Base-by-base conservation (phyloP, 768 basidiomycete species). In the Lactarius psammicola region DNA sequence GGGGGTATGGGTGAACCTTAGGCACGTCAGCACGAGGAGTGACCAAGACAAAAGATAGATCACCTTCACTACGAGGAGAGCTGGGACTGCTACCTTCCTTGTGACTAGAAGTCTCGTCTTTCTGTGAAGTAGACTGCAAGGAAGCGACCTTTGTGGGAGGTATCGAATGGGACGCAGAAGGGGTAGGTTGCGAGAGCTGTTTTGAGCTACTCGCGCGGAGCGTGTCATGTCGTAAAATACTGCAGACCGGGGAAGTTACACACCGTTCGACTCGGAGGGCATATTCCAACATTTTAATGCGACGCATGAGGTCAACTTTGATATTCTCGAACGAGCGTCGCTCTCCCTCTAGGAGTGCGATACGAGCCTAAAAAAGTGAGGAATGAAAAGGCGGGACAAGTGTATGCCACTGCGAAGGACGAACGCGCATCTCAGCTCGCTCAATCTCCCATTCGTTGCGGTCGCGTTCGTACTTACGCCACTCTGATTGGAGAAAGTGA, bases 371-470 rank as follows among this genome's bases (percentile, higher is more conserved):
- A 56, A 60, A 53, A 49, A 64, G 65, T 70, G 68, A 57, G 62
- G 51, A 1, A 71, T 69, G 68, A 70, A 59, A 61, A 71, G 69
- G 57, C 58, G 62, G 63, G 60, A 71, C 75, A 69, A 75, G 36
- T 42, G 28, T 36, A 11, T 40, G 63, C 54, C 23, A 58, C 46
- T 38, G 59, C 30, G 13, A 46, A 64, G 68, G 51, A 86, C 92
- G 73, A 69, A 95, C 94, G 84, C 96, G 84, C 95, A 98, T 98
- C 78, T 98, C 97, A 36, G 97, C 97, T 71, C 97, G 83, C 78
- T 98, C 97, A 72, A 99, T 99, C 82, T 99, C 97, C 96, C 96
- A 99, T 79, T 99, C 97, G 75, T 99, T 99, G 73, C 96, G 85
- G 80, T 99, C 97, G 76, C 95, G 88, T 78, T 98, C 97, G 74